Conservation (phyloP, 1,139 yeast species). For the Pichia sp. region DNA sequence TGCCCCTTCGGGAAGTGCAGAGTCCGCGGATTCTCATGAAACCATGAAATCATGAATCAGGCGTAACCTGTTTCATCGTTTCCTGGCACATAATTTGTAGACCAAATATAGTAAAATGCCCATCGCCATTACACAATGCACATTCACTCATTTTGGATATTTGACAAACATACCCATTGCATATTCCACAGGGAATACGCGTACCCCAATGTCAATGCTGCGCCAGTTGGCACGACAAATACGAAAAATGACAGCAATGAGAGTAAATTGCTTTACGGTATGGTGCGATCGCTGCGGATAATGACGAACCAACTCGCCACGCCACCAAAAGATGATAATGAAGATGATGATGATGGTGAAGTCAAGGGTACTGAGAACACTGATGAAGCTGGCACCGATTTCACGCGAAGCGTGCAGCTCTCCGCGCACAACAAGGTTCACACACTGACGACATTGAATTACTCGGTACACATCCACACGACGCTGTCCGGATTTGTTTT, state of each 20-base stretch:
- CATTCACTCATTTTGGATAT: constrained; percentile 79
- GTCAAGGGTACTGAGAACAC: too few species aligned
- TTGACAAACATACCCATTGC: constrained; percentile 80
- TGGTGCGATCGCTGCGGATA: constrained; percentile 70
- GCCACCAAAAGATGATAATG: constrained; percentile 11
- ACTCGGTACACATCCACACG: too few species aligned
- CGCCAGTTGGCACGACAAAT: constrained; percentile 42
- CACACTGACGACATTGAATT: too few species aligned
- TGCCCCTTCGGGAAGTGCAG: too few species aligned
- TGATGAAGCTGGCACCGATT: too few species aligned
- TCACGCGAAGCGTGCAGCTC: too few species aligned
- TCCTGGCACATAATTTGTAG: neutral
- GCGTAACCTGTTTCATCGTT: constrained; percentile 1
- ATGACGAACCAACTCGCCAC: constrained; percentile 39
- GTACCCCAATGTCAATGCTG: constrained; percentile 6
- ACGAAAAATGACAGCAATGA: constrained; percentile 53
- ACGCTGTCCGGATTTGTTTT: too few species aligned
- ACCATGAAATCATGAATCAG: too few species aligned
- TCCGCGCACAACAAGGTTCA: too few species aligned
- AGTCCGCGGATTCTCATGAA: too few species aligned
- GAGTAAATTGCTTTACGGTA: constrained; percentile 83
- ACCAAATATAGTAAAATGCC: neutral
- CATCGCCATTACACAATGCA: constrained; percentile 31
- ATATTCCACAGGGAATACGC: constrained; percentile 61
- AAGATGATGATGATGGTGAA: too few species aligned